Evolutionary conservation across 2,329 filamentous ascomycete species (phyloP), one percentile per base, ranked within the genome.

Genomic region (Fusarium denticulatum): DNA sequence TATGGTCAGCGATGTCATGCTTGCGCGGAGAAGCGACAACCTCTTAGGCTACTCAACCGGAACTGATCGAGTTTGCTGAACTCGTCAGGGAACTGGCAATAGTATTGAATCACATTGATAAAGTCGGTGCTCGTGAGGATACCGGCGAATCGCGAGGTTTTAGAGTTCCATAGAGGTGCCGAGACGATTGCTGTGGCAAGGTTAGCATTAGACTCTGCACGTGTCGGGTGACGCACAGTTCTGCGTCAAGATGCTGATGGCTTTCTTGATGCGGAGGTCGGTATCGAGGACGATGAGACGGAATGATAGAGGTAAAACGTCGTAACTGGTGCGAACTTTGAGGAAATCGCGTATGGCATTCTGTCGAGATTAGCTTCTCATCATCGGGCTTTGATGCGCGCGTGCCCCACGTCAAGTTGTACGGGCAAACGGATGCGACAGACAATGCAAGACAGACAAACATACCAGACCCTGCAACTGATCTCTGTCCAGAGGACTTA

Each of bases 61-160:
- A 99, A 98, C 82, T 97, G 94, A 76, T 98, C 96, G 77, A 99
- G 93, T 80, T 96, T 92, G 74, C 92, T 91, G 69, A 98, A 89
- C 66, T 95, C 93, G 75, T 97, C 94, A 6, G 96, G 96, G 77
- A 96, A 97, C 83, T 98, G 95, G 87, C 95, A 98, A 86, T 99
- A 98, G 84, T 99, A 99, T 82, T 98, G 96, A 45, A 99, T 97
- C 64, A 99, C 93, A 80, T 99, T 99, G 85, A 99, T 97, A 82
- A 96, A 99, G 84, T 99, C 96, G 69, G 95, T 97, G 72, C 95
- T 96, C 34, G 96, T 99, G 74, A 99, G 88, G 55, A 99, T 89
- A 43, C 96, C 96, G 45, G 96, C 96, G 83, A 98, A 99, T 40
- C 93, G 94, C 32, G 95, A 97, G 8, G 92, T 94, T 74, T 93